Conservation (phyloP, 2,329 filamentous ascomycete species). For the Monilinia fructigena region DNA sequence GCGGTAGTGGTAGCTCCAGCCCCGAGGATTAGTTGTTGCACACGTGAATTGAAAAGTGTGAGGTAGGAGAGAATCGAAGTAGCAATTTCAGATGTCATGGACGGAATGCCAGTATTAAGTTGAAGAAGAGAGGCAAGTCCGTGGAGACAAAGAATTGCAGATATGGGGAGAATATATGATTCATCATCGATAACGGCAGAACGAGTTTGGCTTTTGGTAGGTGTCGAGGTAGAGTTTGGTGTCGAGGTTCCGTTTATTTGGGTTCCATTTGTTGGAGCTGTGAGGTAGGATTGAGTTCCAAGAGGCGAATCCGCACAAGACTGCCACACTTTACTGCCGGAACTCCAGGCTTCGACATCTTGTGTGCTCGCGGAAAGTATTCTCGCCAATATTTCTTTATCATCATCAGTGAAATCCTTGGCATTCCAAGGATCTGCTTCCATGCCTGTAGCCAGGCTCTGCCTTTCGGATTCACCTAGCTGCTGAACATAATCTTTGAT, state of each 20-base stretch:
- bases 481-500: constrained; percentile 76
- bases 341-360: constrained; percentile 66
- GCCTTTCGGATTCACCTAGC: constrained; percentile 69
- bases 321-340: constrained; percentile 58
- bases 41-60: constrained; percentile 91
- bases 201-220: constrained; percentile 61
- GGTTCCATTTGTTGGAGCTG: constrained; percentile 18
- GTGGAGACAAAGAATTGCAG: constrained; percentile 75
- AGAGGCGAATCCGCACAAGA: constrained; percentile 37
- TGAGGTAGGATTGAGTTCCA: constrained; percentile 28
- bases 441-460: constrained; percentile 72
- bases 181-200: constrained; percentile 80
- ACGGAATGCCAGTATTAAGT: constrained; percentile 80
- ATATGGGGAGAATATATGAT: constrained; percentile 80
- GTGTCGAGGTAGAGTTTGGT: constrained; percentile 28
- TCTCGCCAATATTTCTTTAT: constrained; percentile 58
- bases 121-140: constrained; percentile 82
- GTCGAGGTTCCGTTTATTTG: constrained; percentile 43
- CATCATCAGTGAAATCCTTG: constrained; percentile 67
- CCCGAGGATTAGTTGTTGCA: constrained; percentile 93
- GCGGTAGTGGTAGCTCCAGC: constrained; percentile 87
- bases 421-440: constrained; percentile 79
- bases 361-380: constrained; percentile 69
- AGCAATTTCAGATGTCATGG: constrained; percentile 82
- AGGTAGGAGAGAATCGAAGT: constrained; percentile 79